Conservation (phyloP, 1,284 basidiomycete species). For the Austroboletus niveus region DNA sequence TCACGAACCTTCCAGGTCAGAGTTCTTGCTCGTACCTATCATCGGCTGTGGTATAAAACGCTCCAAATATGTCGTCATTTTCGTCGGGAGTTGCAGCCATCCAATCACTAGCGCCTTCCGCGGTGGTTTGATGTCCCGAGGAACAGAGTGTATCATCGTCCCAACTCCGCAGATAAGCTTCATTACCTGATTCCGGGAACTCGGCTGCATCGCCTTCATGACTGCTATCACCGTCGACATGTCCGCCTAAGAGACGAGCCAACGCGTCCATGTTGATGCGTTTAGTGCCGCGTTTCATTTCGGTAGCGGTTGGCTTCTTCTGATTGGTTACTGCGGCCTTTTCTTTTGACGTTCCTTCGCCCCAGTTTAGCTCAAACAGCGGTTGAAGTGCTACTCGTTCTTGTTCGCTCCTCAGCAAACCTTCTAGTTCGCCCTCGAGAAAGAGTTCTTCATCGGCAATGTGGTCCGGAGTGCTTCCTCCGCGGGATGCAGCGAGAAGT, state of each 20-base stretch:
- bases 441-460: conserved; percentile 47
- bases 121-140: conserved; percentile 1
- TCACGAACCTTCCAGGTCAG: conserved; percentile 7
- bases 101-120: conserved; percentile 37
- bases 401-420: conserved; percentile 35
- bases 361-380: conserved; percentile 37
- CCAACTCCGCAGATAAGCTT: conserved; percentile 5
- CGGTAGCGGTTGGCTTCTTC: conserved; percentile 4
- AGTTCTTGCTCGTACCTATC: conserved; percentile 34
- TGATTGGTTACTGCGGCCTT: neutral
- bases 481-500: conserved; percentile 50
- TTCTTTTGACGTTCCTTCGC: conserved; percentile 10
- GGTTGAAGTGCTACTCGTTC: conserved; percentile 35
- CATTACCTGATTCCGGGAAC: conserved; percentile 10
- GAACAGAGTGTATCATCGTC: neutral
- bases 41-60: conserved; percentile 7
- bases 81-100: conserved; percentile 34
- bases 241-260: conserved; percentile 29
- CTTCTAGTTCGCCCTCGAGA: conserved; percentile 42
- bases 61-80: conserved; percentile 11
- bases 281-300: conserved; percentile 28
- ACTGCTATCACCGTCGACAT: conserved; percentile 5
- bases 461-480: conserved; percentile 38
- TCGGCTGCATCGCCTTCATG: conserved; percentile 8
- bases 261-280: conserved; percentile 40